phyloP scores from a whole-genome alignment of 2,329 filamentous ascomycete species.

The Neofusicoccum cordaticola region DNA sequence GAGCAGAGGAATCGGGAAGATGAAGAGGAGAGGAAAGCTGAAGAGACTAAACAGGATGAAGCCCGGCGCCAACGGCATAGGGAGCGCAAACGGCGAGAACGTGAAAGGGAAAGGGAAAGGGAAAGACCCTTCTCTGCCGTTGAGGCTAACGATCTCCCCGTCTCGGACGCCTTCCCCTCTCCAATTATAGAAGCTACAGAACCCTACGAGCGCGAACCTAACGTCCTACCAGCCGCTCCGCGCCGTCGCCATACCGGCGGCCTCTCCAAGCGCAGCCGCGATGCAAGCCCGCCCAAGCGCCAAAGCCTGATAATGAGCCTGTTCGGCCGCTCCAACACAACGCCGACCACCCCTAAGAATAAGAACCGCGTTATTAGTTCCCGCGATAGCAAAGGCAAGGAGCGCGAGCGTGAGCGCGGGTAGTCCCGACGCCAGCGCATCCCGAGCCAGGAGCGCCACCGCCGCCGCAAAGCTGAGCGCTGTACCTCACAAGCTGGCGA shows the following conservation, averaged over 20 bases:
- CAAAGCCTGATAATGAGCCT: background rate
- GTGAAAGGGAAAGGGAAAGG: background rate
- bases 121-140: background rate
- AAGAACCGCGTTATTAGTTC: background rate
- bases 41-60: background rate
- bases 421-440: background rate
- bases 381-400: background rate
- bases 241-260: conserved; percentile 3
- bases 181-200: background rate
- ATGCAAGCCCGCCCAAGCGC: background rate
- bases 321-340: background rate
- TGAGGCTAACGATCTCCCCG: background rate
- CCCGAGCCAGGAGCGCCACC: conserved; percentile 3
- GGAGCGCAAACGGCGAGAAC: background rate
- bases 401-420: background rate
- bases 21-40: background rate
- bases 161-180: background rate
- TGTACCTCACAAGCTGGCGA: background rate
- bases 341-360: background rate
- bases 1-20: background rate
- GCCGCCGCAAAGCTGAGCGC: conserved; percentile 6
- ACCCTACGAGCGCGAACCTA: background rate
- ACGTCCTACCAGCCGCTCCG: background rate
- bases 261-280: background rate
- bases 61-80: background rate